Evolutionary conservation across 1,139 yeast genomes (phyloP), one percentile per base, ranked within the genome.

Genomic region (Debaryomyces fabryi): DNA sequence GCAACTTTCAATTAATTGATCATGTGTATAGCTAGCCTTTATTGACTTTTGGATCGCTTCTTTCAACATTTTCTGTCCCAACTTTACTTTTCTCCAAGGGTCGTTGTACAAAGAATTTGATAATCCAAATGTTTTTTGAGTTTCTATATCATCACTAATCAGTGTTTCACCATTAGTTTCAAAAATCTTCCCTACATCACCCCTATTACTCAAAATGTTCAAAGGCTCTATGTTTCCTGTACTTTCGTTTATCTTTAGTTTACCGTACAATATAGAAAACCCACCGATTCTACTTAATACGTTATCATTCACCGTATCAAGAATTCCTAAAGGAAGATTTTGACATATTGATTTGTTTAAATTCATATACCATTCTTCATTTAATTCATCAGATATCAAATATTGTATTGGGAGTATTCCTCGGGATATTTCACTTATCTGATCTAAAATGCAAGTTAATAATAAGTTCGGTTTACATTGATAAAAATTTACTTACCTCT

Each of bases 181-280:
- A 49, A 67, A 71, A 2, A 74, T 64, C 24, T 65, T 65, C 1
- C 75, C 74, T 21, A 62, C 62, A 45, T 73, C 76, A 4, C 80
- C 80, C 42, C 82, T 67, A 57, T 82, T 82, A 30, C 85, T 79
- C 15, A 85, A 61, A 9, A 83, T 75, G 49, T 72, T 72, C 55
- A 80, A 72, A 21, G 72, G 74, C 9, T 70, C 54, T 10, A 77
- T 53, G 42, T 59, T 55, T 4, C 63, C 60, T 4, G 61, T 59
- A 12, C 43, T 42, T 1, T 64, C 56, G 40, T 65, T 60, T 13
- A 63, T 45, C 4, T 58, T 54, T 8, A 85, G 63, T 44, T 76
- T 74, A 0, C 97, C 98, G 63, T 85, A 87, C 38, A 93, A 65
- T 52, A 93, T 69, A 6, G 88, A 83, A 64, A 92, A 92, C n/a